Conservation (phyloP, 306 rosid species). For the Cucurbita moschata region DNA sequence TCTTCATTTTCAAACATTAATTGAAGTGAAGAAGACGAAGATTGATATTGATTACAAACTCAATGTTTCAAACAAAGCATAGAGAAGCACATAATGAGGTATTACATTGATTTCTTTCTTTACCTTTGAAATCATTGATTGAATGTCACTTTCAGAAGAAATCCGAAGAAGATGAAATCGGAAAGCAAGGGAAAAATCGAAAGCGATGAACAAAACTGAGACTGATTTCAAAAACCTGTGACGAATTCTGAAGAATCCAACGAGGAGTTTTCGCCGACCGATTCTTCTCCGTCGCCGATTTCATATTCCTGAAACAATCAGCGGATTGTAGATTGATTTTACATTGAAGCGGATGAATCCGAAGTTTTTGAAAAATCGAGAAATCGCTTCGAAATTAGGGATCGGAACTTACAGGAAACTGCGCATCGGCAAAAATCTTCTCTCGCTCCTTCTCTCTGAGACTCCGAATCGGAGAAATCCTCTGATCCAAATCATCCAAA, state of each 20-base stretch:
- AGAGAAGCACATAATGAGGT: slow-evolving; percentile 27
- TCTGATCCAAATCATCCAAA: slow-evolving; percentile 22
- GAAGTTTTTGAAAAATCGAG: neutral
- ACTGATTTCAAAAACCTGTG: slow-evolving; percentile 6
- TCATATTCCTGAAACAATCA: slow-evolving; percentile 19
- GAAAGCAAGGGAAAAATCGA: neutral
- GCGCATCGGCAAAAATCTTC: slow-evolving; percentile 24
- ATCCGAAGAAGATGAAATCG: neutral
- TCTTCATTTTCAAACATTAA: neutral
- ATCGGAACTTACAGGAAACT: slow-evolving; percentile 21
- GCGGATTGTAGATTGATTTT: neutral
- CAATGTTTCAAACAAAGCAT: neutral
- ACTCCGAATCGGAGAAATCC: slow-evolving; percentile 63
- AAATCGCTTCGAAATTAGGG: neutral
- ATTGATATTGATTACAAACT: neutral
- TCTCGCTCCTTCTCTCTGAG: slow-evolving; percentile 59
- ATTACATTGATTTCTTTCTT: slow-evolving; percentile 22
- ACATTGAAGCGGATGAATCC: neutral
- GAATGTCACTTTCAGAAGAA: too few species aligned
- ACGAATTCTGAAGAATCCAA: slow-evolving; percentile 30
- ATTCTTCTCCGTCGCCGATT: slow-evolving; percentile 30
- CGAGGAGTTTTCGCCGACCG: slow-evolving; percentile 26
- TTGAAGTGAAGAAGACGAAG: neutral
- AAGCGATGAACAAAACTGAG: neutral
- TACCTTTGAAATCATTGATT: neutral